These are phyloP conservation scores for Debaryomyces udenii DNA, from an alignment of 1,139 yeast genomes.

Conservation along the genomic window DNA sequence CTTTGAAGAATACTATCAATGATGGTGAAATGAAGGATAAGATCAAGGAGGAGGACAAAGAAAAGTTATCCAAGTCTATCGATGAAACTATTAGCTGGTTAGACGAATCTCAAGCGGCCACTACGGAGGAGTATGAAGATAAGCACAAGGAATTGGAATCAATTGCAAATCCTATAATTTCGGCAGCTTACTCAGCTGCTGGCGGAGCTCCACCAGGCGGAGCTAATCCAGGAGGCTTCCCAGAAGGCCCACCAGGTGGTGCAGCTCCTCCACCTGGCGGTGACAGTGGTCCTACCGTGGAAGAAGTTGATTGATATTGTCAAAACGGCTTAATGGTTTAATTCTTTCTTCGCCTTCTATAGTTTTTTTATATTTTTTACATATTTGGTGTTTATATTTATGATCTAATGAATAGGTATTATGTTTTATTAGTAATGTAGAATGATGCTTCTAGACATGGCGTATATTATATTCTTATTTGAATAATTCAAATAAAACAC, in stretches of 20 bases:
- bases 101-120: constrained; percentile 76
- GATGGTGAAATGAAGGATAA: constrained; percentile 56
- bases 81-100: constrained; percentile 79
- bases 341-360: background rate
- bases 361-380: background rate
- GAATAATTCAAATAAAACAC: constrained; percentile 31
- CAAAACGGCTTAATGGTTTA: background rate
- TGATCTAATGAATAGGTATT: background rate
- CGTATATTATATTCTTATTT: too few species aligned
- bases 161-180: constrained; percentile 84
- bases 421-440: too few species aligned
- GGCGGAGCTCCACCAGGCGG: constrained; percentile 40
- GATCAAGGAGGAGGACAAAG: constrained; percentile 49
- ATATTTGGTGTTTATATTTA: constrained; percentile 5
- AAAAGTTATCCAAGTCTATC: constrained; percentile 70
- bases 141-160: constrained; percentile 87
- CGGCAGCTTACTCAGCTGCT: constrained; percentile 75
- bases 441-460: too few species aligned
- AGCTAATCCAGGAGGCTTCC: constrained; percentile 40
- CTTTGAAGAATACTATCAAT: constrained; percentile 63
- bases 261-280: constrained; percentile 43
- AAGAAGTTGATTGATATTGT: constrained; percentile 60
- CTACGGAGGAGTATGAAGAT: constrained; percentile 79
- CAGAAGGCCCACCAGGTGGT: constrained; percentile 40
- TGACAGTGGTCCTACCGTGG: constrained; percentile 66